Evolutionary conservation across 176 grass and related monocot species (phyloP), one percentile per base, ranked within the genome.

Genomic region (Tillandsia fasciculata): DNA sequence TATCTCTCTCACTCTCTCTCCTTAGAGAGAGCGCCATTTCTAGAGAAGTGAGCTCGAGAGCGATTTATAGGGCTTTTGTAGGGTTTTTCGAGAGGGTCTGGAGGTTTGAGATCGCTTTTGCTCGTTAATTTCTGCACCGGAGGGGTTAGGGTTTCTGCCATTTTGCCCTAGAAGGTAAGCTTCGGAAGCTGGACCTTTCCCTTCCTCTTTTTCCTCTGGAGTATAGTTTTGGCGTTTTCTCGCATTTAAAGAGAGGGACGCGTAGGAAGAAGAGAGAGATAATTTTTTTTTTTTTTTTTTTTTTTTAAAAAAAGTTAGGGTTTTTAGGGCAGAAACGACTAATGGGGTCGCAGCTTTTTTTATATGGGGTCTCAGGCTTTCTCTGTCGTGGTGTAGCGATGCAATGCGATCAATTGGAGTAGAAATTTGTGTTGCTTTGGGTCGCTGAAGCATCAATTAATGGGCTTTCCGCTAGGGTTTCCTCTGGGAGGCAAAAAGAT

Each of bases 141-240:
- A 24, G 7, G 50, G 33, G 22, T n/a, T 9, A 5, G 8, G 48
- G 12, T 52, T 65, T 12, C 24, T 52, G 64, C 50, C 51, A 67
- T 76, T 76, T 52, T 27, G 10, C 63, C 48, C 3, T 42, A 52
- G 33, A 24, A 53, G 64, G 73, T 15, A 75, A 67, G 50, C 52
- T 76, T 67, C 53, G 73, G 73, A 67, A 66, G 51, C 73, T 48
- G 50, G 54, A 61, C 56, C 56, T 61, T 20, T 49, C 29, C 23
- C 28, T 11, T 10, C 33, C 47, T n/a, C 52, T 8, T 29, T 50
- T 51, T 3, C 22, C n/a, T 33, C 7, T 49, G 64, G 11, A 13
- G 64, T 22, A 56, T 33, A 3, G 12, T 54, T 26, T 54, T 72
- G 70, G 24, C 14, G 26, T 48, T 17, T 27, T 48, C 14, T 9